Evolutionary conservation across 2,329 filamentous ascomycete genomes (phyloP).

Genomic region (Apiospora saccharicola): DNA sequence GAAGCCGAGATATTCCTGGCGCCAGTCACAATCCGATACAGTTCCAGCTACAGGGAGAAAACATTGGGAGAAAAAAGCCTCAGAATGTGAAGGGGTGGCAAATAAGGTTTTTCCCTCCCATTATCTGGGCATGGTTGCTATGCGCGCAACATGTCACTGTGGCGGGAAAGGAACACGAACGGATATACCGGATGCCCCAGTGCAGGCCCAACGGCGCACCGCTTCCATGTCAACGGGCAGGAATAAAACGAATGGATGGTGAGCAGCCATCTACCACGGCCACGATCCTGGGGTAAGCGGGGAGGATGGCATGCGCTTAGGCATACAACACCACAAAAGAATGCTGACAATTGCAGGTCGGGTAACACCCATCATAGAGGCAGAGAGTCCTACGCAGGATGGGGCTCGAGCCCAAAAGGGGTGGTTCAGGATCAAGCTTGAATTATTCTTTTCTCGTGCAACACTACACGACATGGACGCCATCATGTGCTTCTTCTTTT

Average conservation of each 20-base stretch:
- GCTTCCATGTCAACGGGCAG: background rate
- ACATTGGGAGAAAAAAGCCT: background rate
- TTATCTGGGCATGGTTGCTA: background rate
- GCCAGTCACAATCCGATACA: background rate
- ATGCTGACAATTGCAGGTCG: conserved; percentile 22
- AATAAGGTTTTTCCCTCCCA: background rate
- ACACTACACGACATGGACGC: background rate
- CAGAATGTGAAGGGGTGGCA: background rate
- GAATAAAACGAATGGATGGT: background rate
- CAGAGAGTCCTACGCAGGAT: background rate
- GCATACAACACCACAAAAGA: background rate
- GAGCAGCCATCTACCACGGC: background rate
- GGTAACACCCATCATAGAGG: conserved; percentile 14
- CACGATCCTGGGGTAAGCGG: background rate
- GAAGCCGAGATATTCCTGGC: background rate
- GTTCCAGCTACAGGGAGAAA: background rate
- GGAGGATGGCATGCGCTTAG: conserved; percentile 12
- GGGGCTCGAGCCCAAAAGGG: background rate
- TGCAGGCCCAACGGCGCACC: background rate
- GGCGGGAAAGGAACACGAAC: background rate
- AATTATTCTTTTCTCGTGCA: background rate
- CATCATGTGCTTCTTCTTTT: background rate
- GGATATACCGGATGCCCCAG: background rate
- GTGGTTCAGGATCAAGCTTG: conserved; percentile 1
- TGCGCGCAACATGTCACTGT: conserved; percentile 9